Percentiles rank a stretch among this genome's conserved stretches.
These are phyloP conservation scores for Chenopodium berlandieri DNA, from an alignment of 148 eudicot species.

Conservation along the genomic window DNA sequence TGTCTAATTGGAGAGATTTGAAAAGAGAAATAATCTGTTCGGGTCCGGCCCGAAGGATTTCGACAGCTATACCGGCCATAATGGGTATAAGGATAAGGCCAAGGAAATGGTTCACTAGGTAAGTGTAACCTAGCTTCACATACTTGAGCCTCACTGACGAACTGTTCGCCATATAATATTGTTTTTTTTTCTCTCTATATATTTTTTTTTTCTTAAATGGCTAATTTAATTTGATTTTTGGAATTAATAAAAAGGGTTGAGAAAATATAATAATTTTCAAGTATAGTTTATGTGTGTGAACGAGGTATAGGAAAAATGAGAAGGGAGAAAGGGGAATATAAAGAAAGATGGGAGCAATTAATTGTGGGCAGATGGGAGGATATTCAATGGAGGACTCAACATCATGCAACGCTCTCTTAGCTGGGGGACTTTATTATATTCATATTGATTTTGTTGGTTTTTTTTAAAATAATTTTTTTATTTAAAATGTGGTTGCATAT, in stretches of 20 bases:
- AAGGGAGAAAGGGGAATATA: slow-evolving; percentile 25
- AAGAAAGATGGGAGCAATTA: slow-evolving; percentile 31
- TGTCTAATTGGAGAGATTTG: slow-evolving; percentile 38
- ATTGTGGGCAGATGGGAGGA: slow-evolving; percentile 61
- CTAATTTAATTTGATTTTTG: not conserved
- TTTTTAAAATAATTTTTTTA: not conserved
- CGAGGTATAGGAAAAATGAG: not conserved
- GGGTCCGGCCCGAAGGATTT: slow-evolving; percentile 49
- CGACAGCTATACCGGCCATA: slow-evolving; percentile 31
- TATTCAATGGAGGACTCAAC: slow-evolving; percentile 45
- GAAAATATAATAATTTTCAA: not conserved
- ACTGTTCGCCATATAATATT: slow-evolving; percentile 15
- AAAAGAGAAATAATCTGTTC: slow-evolving; percentile 27
- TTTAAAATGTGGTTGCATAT: not conserved
- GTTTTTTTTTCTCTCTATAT: not conserved
- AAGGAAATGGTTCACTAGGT: slow-evolving; percentile 63
- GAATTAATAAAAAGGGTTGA: not conserved
- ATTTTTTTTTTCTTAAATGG: not conserved
- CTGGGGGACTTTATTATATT: slow-evolving; percentile 33
- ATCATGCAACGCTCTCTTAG: slow-evolving; percentile 65
- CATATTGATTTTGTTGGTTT: not conserved
- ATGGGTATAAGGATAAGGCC: slow-evolving; percentile 48
- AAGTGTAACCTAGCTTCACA: slow-evolving; percentile 64
- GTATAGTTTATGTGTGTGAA: not conserved
- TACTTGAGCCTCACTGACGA: slow-evolving; percentile 53